Conservation (phyloP, 2,329 filamentous ascomycete species). For the Calonectria naviculata region DNA sequence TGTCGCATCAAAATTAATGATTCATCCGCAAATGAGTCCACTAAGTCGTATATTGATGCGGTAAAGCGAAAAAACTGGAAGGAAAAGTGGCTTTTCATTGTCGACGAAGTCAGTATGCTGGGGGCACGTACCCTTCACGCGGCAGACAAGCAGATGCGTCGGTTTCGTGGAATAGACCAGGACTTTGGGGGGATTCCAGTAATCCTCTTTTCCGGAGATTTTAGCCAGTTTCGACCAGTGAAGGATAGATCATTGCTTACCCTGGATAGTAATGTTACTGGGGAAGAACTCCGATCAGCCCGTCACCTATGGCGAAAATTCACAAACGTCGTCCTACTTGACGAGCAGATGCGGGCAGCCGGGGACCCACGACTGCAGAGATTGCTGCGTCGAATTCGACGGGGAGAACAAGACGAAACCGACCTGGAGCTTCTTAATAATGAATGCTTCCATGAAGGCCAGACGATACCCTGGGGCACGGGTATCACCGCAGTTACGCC, state of each 20-base stretch:
- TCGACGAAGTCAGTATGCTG: neutral
- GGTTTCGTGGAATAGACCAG: neutral
- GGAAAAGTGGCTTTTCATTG: neutral
- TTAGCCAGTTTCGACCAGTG: neutral
- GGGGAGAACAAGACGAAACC: neutral
- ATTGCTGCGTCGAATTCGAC: neutral
- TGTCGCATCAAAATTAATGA: neutral
- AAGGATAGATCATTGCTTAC: neutral
- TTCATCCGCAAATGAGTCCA: neutral
- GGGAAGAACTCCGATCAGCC: neutral
- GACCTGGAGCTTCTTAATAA: neutral
- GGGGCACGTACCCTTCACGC: neutral
- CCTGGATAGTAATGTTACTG: neutral
- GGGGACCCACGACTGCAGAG: neutral
- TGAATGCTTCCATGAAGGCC: neutral
- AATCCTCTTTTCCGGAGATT: neutral
- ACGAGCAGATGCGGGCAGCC: neutral
- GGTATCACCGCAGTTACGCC: neutral
- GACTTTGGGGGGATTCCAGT: conserved; percentile 1
- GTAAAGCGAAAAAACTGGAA: neutral
- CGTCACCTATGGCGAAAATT: neutral
- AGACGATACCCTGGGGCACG: neutral
- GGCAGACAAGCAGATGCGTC: neutral
- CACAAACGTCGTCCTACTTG: neutral
- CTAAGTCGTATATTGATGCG: neutral